Evolutionary conservation across 805 yeast genomes (phyloP), one percentile per base, ranked within the genome.

Genomic region (Vanderwaltozyma yarrowii): DNA sequence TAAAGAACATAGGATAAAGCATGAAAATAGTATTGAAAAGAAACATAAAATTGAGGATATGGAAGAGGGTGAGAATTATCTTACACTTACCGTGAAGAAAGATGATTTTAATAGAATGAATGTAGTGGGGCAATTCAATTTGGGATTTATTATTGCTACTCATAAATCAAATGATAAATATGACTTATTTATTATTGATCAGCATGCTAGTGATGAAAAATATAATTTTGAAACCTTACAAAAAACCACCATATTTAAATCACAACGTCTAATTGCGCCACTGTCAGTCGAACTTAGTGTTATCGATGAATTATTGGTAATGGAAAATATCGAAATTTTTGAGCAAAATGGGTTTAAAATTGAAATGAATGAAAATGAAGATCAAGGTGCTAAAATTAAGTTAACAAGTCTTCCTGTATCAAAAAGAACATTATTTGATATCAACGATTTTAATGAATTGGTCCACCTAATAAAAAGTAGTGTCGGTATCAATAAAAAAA

Each of bases 151-250:
- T n/a, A 55, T 88, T 15, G 92, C 84, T 0, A 70, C 74, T 2
- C 66, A 77, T 36, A 58, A 60, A n/a, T 52, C 56, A 3, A 49
- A 44, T n/a, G 54, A 55, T 3, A 58, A 61, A 18, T 59, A 58
- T 33, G 86, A 86, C 52, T 50, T 89, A 24, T 88, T 92, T 50
- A 88, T 92, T 25, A 71, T 92, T 34, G 99, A 92, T 57, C 99
- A 92, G 59, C 99, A 92, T 64, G 98, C 98, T 1, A 83, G 95
- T 46, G 98, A 92, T 62, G 99, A 92, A 52, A 92, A 88, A 49
- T 86, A 52, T 64, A 92, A 92, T 58, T 92, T 85, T 64, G 98
- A 92, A 57, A 66, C 65, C 35, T 60, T 82, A 13, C 78, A 74
- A 47, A 58, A 64, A 14, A 67, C 66, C 2, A 74, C 82, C 0